Base-by-base conservation (phyloP, 176 grass and related monocot species). In the Canna indica region DNA sequence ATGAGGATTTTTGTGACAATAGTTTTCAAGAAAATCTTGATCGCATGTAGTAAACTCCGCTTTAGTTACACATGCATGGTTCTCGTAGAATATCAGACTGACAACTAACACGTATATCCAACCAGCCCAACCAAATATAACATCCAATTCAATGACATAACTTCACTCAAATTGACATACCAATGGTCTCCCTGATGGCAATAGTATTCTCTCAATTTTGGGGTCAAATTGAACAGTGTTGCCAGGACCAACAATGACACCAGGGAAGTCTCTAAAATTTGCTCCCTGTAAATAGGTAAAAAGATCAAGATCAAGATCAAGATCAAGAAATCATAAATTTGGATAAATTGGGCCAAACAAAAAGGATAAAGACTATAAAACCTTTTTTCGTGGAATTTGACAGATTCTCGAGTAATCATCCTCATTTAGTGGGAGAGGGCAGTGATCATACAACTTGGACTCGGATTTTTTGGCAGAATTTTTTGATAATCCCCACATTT, bases 261-360 rank as follows among this genome's bases (percentile, higher is more conserved):
- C 93, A 1, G 83, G 79, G 77, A 96, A 79, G 61, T 96, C 86
- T 85, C 93, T 91, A 85, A 96, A 96, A 87, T 96, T 96, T 81
- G 93, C 88, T 85, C 93, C 93, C 93, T 96, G 83, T 39, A 85
- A 84, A 70, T 33, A 3, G 17, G 68, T 48, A 63, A 27, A 86
- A 32, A 18, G 3, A 48, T 70, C 5, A 38, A 67, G 18, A 67
- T 67, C 1, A 67, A 16, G 35, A 10, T 8, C 4, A 38, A 67
- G 18, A 67, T 67, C 1, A 67, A 16, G 35, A 10, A 7, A 1
- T 38, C 17, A 67, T 10, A 39, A 38, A 22, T 25, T 7, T 67
- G 34, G 32, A 39, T 7, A 25, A 44, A 68, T 68, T 41, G 25
- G 66, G 50, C 44, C 17, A 4, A 72, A 71, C 47, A 54, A 44